Base-by-base conservation (phyloP, 306 rosid species). In the Trichosanthes cucumerina region DNA sequence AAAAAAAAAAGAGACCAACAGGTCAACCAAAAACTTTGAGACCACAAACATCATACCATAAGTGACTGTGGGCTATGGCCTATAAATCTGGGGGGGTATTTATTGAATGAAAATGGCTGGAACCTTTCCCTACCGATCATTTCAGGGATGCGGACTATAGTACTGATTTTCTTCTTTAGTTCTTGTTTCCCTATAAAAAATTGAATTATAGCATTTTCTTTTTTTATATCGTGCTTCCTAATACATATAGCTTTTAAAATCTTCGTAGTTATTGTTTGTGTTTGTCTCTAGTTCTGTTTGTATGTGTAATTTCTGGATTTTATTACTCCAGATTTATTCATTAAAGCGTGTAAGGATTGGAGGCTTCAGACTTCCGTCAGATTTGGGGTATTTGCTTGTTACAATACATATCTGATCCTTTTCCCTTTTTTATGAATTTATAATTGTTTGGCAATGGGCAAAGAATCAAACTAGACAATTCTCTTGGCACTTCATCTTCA, bases 301-400 rank as follows among this genome's bases (percentile, higher is more conserved):
- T 78, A 78, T 65, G 86, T 21, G 54, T 63, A 41, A 59, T 36
- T 57, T 79, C 31, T 77, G 62, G 49, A 23, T 81, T 57, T 60
- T 76, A 62, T 65, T 81, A 52, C 83, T 79, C 77, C 93, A 94
- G 98, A 88, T 94, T 80, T 81, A 94, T 83, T 87, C 98, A 14
- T 84, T 94, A 78, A 94, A 92, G 88, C 93, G 98, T 34, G 88
- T 92, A 52, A 88, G 98, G 47, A 87, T 94, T 6, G 96, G 89
- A 46, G 87, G 96, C 75, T 94, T 85, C 84, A 90, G 87, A 84
- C 98, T 94, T 86, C 98, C 97, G 12, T 9, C 93, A 56, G 97
- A 89, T 90, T 92, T 94, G 56, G 95, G 98, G 98, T 94, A 87
- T 80, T 81, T 73, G 52, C 66, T 83, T 83, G 56, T 54, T 33